phyloP scores from a whole-genome alignment of 2,329 filamentous ascomycete genomes.

The Colletotrichum acutatum region DNA sequence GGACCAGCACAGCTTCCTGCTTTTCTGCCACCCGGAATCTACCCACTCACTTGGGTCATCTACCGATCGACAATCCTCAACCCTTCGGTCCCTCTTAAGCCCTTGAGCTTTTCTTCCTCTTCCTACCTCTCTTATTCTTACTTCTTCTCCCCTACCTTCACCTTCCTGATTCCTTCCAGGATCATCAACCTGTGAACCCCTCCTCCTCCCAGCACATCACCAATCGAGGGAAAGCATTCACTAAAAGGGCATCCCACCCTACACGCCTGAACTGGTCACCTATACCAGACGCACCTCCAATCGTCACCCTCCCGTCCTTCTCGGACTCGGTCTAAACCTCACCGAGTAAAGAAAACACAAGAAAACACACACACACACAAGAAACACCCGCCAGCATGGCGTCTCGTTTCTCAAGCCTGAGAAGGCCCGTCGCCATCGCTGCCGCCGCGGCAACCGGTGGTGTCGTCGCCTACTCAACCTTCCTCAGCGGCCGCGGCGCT shows the following conservation, averaged over 20 bases:
- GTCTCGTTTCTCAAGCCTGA: constrained; percentile 47
- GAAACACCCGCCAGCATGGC: constrained; percentile 42
- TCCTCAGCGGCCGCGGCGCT: constrained; percentile 42
- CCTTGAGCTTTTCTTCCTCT: constrained; percentile 11
- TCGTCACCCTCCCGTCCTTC: neutral
- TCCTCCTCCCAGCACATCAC: neutral
- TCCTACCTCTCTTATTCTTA: neutral
- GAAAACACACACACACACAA: neutral
- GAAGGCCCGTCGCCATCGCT: constrained; percentile 47
- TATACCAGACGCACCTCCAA: no score
- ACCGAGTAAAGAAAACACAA: neutral
- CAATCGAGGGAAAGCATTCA: neutral
- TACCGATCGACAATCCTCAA: constrained; percentile 25
- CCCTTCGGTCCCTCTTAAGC: constrained; percentile 24
- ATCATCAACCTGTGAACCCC: neutral
- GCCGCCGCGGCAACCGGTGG: constrained; percentile 42
- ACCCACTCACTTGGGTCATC: neutral
- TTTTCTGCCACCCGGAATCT: neutral
- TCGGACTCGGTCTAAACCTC: constrained; percentile 16
- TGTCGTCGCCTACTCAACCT: constrained; percentile 43
- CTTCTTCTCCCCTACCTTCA: neutral
- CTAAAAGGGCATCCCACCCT: neutral
- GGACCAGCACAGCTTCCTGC: neutral
- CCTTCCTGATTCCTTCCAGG: neutral
- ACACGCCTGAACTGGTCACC: neutral